These are phyloP conservation scores for Colletotrichum higginsianum DNA, from an alignment of 2,329 filamentous ascomycete species.

Conservation along the genomic window DNA sequence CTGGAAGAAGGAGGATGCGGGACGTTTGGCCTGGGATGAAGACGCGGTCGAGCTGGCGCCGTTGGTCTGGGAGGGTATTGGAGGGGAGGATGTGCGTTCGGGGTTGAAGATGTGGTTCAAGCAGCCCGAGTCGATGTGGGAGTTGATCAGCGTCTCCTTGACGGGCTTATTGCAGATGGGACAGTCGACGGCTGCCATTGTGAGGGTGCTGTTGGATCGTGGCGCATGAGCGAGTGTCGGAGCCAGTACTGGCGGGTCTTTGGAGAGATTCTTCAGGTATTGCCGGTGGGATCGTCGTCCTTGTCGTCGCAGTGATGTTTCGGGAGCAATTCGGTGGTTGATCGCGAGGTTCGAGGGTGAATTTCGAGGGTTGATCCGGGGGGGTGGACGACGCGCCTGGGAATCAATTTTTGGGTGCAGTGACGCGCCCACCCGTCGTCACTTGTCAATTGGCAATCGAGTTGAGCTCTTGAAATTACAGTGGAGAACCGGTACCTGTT, in stretches of 20 bases:
- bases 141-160: conserved; percentile 83
- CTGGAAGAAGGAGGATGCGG: conserved; percentile 71
- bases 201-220: neutral
- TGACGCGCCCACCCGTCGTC: conserved; percentile 23
- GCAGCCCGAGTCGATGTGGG: conserved; percentile 91
- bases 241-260: neutral
- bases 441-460: conserved; percentile 13
- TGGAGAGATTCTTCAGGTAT: neutral
- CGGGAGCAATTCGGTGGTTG: neutral
- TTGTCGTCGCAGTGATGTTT: neutral
- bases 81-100: conserved; percentile 47
- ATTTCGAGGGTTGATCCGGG: neutral
- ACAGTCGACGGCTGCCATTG: conserved; percentile 73
- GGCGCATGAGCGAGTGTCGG: neutral
- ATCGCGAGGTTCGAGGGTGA: neutral
- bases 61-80: conserved; percentile 48
- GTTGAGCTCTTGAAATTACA: conserved; percentile 20
- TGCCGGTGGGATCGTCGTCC: neutral
- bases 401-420: conserved; percentile 20
- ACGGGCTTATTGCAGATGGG: conserved; percentile 86
- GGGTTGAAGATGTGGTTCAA: conserved; percentile 74
- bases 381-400: conserved; percentile 17
- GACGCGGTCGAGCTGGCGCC: conserved; percentile 48
- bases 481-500: conserved; percentile 27
- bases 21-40: conserved; percentile 66